A percentile compares a stretch with the other conserved stretches of the same genome.
Evolutionary conservation across 345 rosid species (phyloP).

Genomic region (Trapa incisa): DNA sequence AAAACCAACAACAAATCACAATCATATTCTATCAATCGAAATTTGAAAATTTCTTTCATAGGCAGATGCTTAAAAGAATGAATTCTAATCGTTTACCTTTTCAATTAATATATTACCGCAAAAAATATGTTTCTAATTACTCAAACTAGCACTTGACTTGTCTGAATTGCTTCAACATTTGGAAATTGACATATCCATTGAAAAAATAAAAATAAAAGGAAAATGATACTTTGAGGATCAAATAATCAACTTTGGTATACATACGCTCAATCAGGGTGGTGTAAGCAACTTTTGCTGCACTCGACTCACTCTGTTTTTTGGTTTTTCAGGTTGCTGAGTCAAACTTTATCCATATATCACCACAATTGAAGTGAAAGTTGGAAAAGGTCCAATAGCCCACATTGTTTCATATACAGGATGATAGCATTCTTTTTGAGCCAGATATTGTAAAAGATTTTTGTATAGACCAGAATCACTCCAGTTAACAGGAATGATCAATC

Average conservation of each 20-base stretch:
- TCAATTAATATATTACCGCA: not conserved
- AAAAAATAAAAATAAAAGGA: not conserved
- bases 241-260: not conserved
- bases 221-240: not conserved
- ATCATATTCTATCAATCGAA: not conserved
- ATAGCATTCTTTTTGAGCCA: slow-evolving; percentile 22
- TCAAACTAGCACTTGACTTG: not conserved
- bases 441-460: slow-evolving; percentile 35
- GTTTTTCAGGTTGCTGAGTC: slow-evolving; percentile 18
- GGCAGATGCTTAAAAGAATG: not conserved
- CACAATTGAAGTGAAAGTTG: slow-evolving; percentile 25
- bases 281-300: slow-evolving; percentile 33
- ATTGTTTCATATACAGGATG: slow-evolving; percentile 18
- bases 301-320: slow-evolving; percentile 33
- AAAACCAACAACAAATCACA: not conserved
- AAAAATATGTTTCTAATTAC: not conserved
- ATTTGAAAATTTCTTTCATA: not conserved
- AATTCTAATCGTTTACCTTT: not conserved
- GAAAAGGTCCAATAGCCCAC: slow-evolving; percentile 15
- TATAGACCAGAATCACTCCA: slow-evolving; percentile 23
- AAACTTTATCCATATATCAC: slow-evolving; percentile 19
- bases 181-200: not conserved
- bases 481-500: not conserved
- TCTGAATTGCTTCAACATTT: not conserved
- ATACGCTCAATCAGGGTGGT: slow-evolving; percentile 16